Conservation (phyloP, 257 asterid genomes). For the Parsonsia alboflavescens region DNA sequence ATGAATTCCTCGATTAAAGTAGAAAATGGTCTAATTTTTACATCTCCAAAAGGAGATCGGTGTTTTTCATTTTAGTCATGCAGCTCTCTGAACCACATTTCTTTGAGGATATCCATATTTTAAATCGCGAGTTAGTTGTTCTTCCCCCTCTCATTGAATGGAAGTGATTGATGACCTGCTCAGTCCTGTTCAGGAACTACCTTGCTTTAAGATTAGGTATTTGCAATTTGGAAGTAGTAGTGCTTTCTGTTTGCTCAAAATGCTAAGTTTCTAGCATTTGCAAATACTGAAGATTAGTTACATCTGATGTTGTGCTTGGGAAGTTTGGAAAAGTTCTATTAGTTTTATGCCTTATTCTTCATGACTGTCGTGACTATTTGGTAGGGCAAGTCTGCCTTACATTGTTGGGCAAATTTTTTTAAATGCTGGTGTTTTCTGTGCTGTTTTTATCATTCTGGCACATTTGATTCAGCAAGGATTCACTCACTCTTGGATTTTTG, state of each 20-base stretch:
- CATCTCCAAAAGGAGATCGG: neutral
- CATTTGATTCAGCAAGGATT: neutral
- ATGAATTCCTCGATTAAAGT: neutral
- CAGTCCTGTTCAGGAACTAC: neutral
- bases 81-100: neutral
- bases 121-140: neutral
- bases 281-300: neutral
- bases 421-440: neutral
- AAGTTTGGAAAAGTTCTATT: neutral
- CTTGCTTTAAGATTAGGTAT: neutral
- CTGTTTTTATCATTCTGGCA: neutral
- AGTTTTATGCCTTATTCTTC: neutral
- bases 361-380: neutral
- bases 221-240: neutral
- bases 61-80: neutral
- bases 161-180: neutral
- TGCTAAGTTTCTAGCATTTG: neutral
- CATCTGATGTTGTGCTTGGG: neutral
- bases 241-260: conserved; percentile 1
- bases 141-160: neutral
- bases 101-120: neutral
- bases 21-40: neutral
- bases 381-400: neutral
- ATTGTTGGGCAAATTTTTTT: neutral
- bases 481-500: neutral